Evolutionary conservation across 768 basidiomycete genomes (phyloP).

Genomic region (Naematelia encephala): DNA sequence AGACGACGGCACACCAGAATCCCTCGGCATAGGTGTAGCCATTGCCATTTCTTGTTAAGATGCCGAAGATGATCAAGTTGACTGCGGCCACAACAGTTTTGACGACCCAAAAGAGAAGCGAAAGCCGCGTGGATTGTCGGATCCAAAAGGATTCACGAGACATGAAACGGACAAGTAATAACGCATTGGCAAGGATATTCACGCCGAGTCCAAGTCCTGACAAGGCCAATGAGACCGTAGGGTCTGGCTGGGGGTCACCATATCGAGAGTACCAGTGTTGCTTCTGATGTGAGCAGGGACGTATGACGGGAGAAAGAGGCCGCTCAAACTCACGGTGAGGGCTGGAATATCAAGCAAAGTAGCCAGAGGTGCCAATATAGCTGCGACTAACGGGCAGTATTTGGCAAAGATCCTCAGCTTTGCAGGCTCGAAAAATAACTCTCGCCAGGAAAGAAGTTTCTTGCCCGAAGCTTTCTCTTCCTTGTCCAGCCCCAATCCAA

Average conservation of each 20-base stretch:
- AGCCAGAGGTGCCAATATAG: constrained; percentile 50
- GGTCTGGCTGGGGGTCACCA: constrained; percentile 40
- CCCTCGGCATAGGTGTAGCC: constrained; percentile 33
- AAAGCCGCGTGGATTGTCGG: constrained; percentile 26
- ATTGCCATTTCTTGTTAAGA: constrained; percentile 26
- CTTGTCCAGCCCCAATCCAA: neutral
- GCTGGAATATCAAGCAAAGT: constrained; percentile 52
- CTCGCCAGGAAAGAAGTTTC: neutral
- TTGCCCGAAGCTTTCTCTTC: neutral
- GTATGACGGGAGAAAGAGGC: neutral
- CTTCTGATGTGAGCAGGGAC: constrained; percentile 9
- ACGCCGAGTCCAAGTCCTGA: constrained; percentile 43
- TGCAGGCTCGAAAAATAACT: neutral
- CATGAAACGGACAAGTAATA: constrained; percentile 50
- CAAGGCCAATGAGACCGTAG: constrained; percentile 30
- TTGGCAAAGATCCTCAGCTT: constrained; percentile 16
- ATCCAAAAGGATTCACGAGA: constrained; percentile 25
- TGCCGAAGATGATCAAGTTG: constrained; percentile 41
- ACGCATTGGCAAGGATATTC: constrained; percentile 48
- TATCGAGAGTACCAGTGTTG: constrained; percentile 47
- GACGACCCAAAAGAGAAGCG: constrained; percentile 45
- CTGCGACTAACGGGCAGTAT: constrained; percentile 46
- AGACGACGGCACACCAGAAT: constrained; percentile 43
- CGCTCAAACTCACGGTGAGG: constrained; percentile 34
- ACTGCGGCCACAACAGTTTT: constrained; percentile 48